Base-by-base conservation (phyloP, 2,329 filamentous ascomycete genomes). In the Penicillium sclerotiorum region DNA sequence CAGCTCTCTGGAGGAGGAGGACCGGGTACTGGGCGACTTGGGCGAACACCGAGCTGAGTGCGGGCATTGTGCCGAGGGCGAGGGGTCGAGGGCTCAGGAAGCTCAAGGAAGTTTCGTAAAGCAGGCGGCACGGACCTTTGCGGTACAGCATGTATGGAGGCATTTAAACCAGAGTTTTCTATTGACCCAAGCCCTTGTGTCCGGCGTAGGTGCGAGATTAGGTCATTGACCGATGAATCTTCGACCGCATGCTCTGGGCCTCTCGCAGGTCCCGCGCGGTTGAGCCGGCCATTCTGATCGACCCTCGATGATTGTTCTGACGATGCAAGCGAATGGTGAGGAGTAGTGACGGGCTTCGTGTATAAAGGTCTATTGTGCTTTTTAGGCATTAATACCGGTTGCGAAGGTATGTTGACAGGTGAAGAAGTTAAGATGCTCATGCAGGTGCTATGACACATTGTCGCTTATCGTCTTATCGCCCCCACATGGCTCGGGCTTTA, bases 1-100 rank as follows among this genome's bases (percentile, higher is more conserved):
- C 76, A 78, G 49, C 75, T 78, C 23, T 67, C 62, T 18, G 76
- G 76, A 4, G 75, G 68, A 22, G 75, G 73, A 11, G 76, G 76
- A 1, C 76, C 76, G 3, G 76, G 66, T 7, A 70, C 68, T 18
- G 68, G 62, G 53, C 76, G 69, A 22, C 66, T 9, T 32, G 62
- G 64, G 30, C 63, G 63, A 15, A 60, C 66, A 28, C 63, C 67
- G 17, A 74, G 63, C n/a, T 60, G 64, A 13, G 58, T 54, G 21
- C 62, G 63, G 25, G 57, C 46, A 42, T 67, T 64, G 13, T 66
- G 61, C 20, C 73, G 70, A 37, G 74, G 75, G 23, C 69, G 68
- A 13, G 73, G 75, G 25, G 74, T 68, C 1, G 67, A 68, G 0
- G 73, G 70, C 25, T 72, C 71, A 8, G 75, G 74, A 15, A 78